Conservation (phyloP, 2,329 filamentous ascomycete species). For the Nemania sp. region DNA sequence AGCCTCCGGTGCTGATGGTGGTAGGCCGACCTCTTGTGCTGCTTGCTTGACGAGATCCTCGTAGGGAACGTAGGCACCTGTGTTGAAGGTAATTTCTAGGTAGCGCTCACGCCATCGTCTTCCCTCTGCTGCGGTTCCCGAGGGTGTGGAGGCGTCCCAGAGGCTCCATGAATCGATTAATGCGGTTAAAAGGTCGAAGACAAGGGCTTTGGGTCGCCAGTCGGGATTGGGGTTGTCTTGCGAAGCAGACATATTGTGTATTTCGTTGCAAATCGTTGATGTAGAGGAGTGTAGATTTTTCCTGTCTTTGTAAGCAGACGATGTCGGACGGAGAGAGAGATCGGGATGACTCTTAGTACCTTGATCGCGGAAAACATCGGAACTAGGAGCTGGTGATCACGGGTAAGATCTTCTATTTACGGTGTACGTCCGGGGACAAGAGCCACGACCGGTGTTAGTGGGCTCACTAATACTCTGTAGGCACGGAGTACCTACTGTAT, state of each 20-base stretch:
- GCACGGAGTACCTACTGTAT: too few relatives aligned
- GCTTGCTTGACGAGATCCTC: slow-evolving; percentile 21
- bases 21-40: slow-evolving; percentile 14
- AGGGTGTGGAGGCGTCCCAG: slow-evolving; percentile 20
- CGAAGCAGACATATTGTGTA: slow-evolving; percentile 5
- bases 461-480: too few relatives aligned
- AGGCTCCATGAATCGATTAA: slow-evolving; percentile 22
- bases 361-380: too few relatives aligned
- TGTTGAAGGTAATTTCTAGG: slow-evolving; percentile 15
- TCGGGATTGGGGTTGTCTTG: background rate
- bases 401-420: too few relatives aligned
- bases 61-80: slow-evolving; percentile 19
- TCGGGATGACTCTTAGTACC: too few relatives aligned
- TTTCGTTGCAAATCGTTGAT: too few relatives aligned
- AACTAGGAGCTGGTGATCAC: too few relatives aligned
- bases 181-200: slow-evolving; percentile 23
- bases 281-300: too few relatives aligned
- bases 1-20: slow-evolving; percentile 15
- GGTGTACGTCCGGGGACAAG: too few relatives aligned
- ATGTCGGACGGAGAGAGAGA: too few relatives aligned
- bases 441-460: too few relatives aligned
- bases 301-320: too few relatives aligned
- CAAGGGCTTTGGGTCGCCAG: slow-evolving; percentile 22
- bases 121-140: slow-evolving; percentile 7
- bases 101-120: slow-evolving; percentile 19